These are phyloP conservation scores for Aotearoamyces nothofagi DNA, from an alignment of 2,329 filamentous ascomycete species.

Conservation along the genomic window DNA sequence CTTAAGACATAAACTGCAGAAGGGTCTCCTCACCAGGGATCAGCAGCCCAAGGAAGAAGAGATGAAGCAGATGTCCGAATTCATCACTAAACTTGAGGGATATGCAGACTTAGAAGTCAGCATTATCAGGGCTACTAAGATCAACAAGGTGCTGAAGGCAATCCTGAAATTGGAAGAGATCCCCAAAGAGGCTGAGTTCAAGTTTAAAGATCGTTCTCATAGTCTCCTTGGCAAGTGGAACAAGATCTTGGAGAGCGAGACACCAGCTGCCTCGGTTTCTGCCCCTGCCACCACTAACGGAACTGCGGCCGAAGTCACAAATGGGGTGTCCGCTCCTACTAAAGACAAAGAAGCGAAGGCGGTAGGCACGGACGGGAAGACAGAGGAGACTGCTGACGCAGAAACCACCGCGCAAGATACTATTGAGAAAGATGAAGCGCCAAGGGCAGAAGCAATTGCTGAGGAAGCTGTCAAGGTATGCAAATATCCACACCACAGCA, in stretches of 20 bases:
- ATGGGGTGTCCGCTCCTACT: constrained; percentile 13
- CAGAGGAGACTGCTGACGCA: constrained; percentile 1
- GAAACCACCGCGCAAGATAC: too few relatives aligned
- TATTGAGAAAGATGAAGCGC: constrained; percentile 1
- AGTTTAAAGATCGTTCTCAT: constrained; percentile 75
- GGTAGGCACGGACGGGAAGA: constrained; percentile 14
- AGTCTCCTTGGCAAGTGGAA: constrained; percentile 80
- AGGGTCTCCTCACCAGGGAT: constrained; percentile 77
- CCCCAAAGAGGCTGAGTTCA: constrained; percentile 74
- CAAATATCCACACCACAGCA: too few relatives aligned
- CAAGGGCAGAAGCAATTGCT: constrained; percentile 7
- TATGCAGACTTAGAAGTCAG: constrained; percentile 71
- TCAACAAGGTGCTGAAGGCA: constrained; percentile 94
- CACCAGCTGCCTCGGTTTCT: constrained; percentile 17
- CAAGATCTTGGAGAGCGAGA: constrained; percentile 49
- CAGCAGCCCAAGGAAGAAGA: constrained; percentile 75
- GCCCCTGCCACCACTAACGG: constrained; percentile 16
- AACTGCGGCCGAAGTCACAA: constrained; percentile 24
- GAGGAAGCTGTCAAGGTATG: constrained; percentile 8
- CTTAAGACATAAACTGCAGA: constrained; percentile 86
- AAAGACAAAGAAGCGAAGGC: constrained; percentile 24
- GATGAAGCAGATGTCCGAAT: constrained; percentile 65
- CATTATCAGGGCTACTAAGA: constrained; percentile 86
- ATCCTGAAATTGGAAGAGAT: constrained; percentile 74
- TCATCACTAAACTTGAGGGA: constrained; percentile 66